These are phyloP conservation scores for Tricholomella constricta DNA, from an alignment of 768 basidiomycete species.

Conservation along the genomic window DNA sequence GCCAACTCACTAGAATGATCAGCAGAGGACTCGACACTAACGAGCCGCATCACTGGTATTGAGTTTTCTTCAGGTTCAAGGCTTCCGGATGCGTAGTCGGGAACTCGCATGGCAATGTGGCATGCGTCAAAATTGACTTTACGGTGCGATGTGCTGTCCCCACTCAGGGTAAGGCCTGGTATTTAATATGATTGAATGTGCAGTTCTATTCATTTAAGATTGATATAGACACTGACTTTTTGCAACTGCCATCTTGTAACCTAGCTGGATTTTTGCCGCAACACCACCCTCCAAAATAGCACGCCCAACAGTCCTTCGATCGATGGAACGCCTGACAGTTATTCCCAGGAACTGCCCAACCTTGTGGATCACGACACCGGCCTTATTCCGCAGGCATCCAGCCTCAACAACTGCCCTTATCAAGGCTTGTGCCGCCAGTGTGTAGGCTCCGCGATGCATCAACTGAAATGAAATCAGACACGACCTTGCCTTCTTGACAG, in stretches of 20 bases:
- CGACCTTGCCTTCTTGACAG: not conserved
- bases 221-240: not conserved
- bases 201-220: not conserved
- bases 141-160: constrained; percentile 19
- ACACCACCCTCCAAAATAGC: constrained; percentile 16
- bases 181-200: not conserved
- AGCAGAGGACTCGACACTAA: constrained; percentile 16
- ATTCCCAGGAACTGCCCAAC: constrained; percentile 16
- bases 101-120: constrained; percentile 8
- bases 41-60: not conserved
- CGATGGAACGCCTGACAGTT: constrained; percentile 11
- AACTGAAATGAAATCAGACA: not conserved
- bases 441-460: constrained; percentile 12
- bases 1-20: constrained; percentile 18
- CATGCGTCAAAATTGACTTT: constrained; percentile 16
- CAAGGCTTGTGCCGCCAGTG: constrained; percentile 15
- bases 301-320: constrained; percentile 16
- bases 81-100: constrained; percentile 13
- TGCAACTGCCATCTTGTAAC: constrained; percentile 9
- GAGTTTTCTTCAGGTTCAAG: not conserved
- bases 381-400: constrained; percentile 14
- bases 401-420: constrained; percentile 14
- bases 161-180: constrained; percentile 15
- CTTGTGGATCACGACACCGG: not conserved
- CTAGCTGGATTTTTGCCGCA: constrained; percentile 12